A percentile compares a stretch with the other conserved stretches of the same genome.
Evolutionary conservation across 2,329 filamentous ascomycete genomes (phyloP).

Genomic region (Penicillium olsonii): DNA sequence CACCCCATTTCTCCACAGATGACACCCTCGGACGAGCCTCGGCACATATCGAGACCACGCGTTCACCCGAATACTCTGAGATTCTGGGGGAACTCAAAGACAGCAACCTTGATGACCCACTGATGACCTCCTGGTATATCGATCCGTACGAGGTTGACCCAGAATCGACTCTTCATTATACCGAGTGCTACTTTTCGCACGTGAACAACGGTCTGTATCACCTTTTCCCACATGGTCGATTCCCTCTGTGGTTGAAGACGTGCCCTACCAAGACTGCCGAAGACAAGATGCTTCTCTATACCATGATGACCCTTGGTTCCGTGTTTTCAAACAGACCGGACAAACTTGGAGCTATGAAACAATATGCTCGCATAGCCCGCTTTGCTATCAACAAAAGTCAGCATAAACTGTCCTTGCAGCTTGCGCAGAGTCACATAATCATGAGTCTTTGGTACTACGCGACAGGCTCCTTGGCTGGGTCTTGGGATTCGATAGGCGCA

Average conservation of each 20-base stretch:
- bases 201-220: conserved; percentile 57
- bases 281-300: conserved; percentile 63
- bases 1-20: conserved; percentile 20
- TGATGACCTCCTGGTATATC: conserved; percentile 46
- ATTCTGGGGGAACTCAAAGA: conserved; percentile 35
- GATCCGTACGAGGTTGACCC: conserved; percentile 58
- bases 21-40: conserved; percentile 11
- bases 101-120: conserved; percentile 31
- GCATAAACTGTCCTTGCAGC: conserved; percentile 59
- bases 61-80: conserved; percentile 30
- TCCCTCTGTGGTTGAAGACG: conserved; percentile 56
- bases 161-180: conserved; percentile 52
- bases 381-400: conserved; percentile 57
- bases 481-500: conserved; percentile 64
- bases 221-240: conserved; percentile 58
- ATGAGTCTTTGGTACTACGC: conserved; percentile 68
- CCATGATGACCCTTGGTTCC: conserved; percentile 59
- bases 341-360: conserved; percentile 46
- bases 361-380: conserved; percentile 58
- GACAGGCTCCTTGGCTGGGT: conserved; percentile 59
- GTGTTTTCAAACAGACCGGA: conserved; percentile 54
- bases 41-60: conserved; percentile 12
- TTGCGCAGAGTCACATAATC: conserved; percentile 68
- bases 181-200: conserved; percentile 60
- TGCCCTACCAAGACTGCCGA: conserved; percentile 51